Evolutionary conservation across 2,329 filamentous ascomycete species (phyloP), one percentile per base, ranked within the genome.

Genomic region (Cercospora zeae-maydis): DNA sequence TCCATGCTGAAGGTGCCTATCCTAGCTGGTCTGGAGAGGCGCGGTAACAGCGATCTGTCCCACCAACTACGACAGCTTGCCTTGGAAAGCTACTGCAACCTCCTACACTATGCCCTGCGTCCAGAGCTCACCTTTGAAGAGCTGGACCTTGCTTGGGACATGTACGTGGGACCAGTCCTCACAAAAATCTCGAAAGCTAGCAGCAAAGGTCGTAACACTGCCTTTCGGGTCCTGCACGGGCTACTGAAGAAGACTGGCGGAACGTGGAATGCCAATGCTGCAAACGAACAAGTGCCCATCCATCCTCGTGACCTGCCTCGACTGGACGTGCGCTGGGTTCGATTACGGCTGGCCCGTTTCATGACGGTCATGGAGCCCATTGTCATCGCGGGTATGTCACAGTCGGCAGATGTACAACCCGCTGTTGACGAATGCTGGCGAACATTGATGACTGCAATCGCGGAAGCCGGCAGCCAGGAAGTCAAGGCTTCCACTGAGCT

Each of bases 401-500:
- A 55, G 13, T 36, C 65, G 19, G 53, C 64, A 9, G 67, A 70
- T 13, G 59, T 47, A n/a, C 65, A 63, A 39, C 58, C 59, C 14
- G 58, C 64, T 7, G 72, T 76, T 4, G 67, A 69, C 27, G 62
- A 61, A 16, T 68, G 70, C n/a, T 76, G 74, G 62, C 73, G 77
- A 10, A 77, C 80, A 33, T 79, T 92, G 11, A 80, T 91, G 47
- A 78, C 80, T 3, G 84, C 88, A 1, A 79, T 92, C 27, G 83
- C 86, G 2, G 83, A 84, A 54, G 89, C 90, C 39, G 88, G 88
- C 24, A 84, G 83, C 45, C 96, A 96, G 76, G 95, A 99, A 76
- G 89, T 99, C 69, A 96, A 93, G 70, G 88, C 93, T 6, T 92
- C 92, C 0, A 84, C 84, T 11, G 93, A 98, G 65, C 91, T 92